Evolutionary conservation across 208 protist species (phyloP).

Genomic region (Entamoeba invadens): DNA sequence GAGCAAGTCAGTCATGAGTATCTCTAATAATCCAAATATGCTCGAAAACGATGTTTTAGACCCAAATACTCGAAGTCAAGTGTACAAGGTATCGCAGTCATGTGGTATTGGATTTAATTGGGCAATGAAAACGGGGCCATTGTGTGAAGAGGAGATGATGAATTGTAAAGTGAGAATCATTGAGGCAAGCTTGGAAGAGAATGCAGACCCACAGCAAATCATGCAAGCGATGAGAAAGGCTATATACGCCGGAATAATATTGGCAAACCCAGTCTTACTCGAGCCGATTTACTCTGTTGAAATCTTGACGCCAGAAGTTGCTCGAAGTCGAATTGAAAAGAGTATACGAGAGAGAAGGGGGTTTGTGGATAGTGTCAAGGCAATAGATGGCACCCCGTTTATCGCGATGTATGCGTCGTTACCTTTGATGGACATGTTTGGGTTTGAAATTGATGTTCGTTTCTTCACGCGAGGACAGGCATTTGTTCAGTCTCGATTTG

Average conservation of each 20-base stretch:
- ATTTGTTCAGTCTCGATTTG: constrained; percentile 54
- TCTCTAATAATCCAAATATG: constrained; percentile 73
- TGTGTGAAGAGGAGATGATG: constrained; percentile 80
- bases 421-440: constrained; percentile 92
- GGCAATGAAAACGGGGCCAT: constrained; percentile 73
- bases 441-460: constrained; percentile 92
- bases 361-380: constrained; percentile 59
- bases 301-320: constrained; percentile 64
- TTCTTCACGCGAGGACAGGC: constrained; percentile 74
- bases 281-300: constrained; percentile 85
- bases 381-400: constrained; percentile 82
- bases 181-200: constrained; percentile 48
- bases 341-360: constrained; percentile 61
- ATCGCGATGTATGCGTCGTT: constrained; percentile 62
- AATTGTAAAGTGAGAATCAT: constrained; percentile 64
- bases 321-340: constrained; percentile 53
- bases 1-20: constrained; percentile 68
- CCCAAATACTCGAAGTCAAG: background rate
- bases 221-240: constrained; percentile 55
- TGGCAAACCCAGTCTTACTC: constrained; percentile 77
- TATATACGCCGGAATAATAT: constrained; percentile 60
- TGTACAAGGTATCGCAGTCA: constrained; percentile 36
- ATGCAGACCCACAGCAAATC: constrained; percentile 56
- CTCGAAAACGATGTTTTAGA: constrained; percentile 82
- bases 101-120: constrained; percentile 69